Evolutionary conservation across 2,329 filamentous ascomycete species (phyloP).

Genomic region (Talaromyces sp.): DNA sequence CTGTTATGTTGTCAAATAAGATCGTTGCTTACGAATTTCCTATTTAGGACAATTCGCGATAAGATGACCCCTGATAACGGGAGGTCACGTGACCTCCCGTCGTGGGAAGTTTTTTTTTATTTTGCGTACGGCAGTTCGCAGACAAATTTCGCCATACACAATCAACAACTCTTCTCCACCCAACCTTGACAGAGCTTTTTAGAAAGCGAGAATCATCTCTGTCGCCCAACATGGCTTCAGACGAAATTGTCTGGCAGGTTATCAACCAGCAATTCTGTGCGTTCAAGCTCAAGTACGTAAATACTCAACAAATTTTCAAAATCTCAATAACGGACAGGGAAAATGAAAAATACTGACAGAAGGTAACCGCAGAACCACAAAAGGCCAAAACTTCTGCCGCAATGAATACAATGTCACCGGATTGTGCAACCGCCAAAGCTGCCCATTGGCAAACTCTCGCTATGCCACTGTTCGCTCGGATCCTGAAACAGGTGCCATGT

Average conservation of each 20-base stretch:
- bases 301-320: slow-evolving; percentile 11
- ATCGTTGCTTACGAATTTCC: slow-evolving; percentile 11
- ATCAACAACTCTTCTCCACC: slow-evolving; percentile 3
- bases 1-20: no score
- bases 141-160: background rate
- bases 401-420: slow-evolving; percentile 88
- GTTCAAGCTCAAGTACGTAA: slow-evolving; percentile 81
- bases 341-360: slow-evolving; percentile 17
- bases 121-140: background rate
- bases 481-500: slow-evolving; percentile 74
- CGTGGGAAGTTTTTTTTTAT: slow-evolving; percentile 18
- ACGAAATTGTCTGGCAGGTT: slow-evolving; percentile 96
- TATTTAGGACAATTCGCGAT: slow-evolving; percentile 5
- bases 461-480: slow-evolving; percentile 90
- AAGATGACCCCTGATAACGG: slow-evolving; percentile 19
- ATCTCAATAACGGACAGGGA: background rate
- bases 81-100: slow-evolving; percentile 19
- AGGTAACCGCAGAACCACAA: slow-evolving; percentile 61
- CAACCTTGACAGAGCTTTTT: slow-evolving; percentile 19
- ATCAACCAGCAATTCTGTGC: slow-evolving; percentile 95
- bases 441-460: slow-evolving; percentile 83
- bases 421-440: slow-evolving; percentile 81
- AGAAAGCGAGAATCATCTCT: background rate
- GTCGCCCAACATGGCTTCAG: slow-evolving; percentile 54
- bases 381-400: slow-evolving; percentile 88